Conservation (phyloP, 1,139 yeast species). For the Hyphopichia pseudoburtonii region DNA sequence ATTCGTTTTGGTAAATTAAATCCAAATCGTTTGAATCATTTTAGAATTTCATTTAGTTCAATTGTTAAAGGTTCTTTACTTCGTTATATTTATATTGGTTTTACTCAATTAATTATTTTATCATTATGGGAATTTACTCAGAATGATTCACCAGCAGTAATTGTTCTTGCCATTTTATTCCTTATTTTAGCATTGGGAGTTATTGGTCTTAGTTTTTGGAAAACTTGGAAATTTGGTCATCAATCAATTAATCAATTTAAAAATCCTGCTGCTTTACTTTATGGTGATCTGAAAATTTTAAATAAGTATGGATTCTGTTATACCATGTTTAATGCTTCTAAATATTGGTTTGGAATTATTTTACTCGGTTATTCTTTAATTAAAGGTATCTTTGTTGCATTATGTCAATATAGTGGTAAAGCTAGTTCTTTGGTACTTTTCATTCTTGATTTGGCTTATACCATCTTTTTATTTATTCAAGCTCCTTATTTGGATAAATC, state of each 20-base stretch:
- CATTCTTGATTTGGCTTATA: conserved; percentile 62
- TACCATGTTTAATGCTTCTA: conserved; percentile 76
- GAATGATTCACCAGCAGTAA: conserved; percentile 72
- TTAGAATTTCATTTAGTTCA: conserved; percentile 52
- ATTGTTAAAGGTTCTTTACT: conserved; percentile 67
- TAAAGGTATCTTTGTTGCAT: conserved; percentile 64
- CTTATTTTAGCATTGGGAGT: conserved; percentile 54
- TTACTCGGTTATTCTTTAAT: conserved; percentile 53
- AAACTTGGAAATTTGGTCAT: conserved; percentile 57
- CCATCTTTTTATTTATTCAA: conserved; percentile 54
- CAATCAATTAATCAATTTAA: conserved; percentile 52
- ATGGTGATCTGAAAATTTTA: conserved; percentile 65
- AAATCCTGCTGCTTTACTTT: conserved; percentile 76
- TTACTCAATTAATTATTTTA: conserved; percentile 66
- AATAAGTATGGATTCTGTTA: conserved; percentile 75
- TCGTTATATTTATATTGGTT: conserved; percentile 73
- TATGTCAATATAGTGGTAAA: conserved; percentile 70
- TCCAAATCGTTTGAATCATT: conserved; percentile 45
- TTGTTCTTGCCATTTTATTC: conserved; percentile 67
- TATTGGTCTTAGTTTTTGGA: conserved; percentile 59
- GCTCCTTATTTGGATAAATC: conserved; percentile 72
- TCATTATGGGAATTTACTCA: conserved; percentile 75
- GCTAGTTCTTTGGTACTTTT: conserved; percentile 67
- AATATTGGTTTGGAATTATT: conserved; percentile 74
- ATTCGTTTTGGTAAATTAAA: conserved; percentile 44